phyloP scores from a whole-genome alignment of 2,329 filamentous ascomycete genomes.

The Penicillium sp. region DNA sequence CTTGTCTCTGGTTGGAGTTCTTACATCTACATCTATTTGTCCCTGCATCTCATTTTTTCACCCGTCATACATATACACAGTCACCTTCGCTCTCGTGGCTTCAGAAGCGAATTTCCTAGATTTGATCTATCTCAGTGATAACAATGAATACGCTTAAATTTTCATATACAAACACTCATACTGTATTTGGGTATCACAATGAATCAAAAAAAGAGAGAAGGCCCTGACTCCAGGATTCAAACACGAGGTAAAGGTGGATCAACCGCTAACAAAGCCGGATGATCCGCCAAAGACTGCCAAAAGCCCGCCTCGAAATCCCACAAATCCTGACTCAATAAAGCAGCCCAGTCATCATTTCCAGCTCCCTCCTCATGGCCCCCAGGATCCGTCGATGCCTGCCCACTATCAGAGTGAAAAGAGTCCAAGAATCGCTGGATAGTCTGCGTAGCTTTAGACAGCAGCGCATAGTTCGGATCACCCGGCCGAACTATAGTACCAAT shows the following conservation, averaged over 20 bases:
- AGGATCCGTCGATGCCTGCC: constrained; percentile 3
- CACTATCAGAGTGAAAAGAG: constrained; percentile 20
- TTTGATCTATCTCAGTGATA: not conserved
- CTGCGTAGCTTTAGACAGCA: constrained; percentile 26
- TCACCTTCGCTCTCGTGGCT: not conserved
- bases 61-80: constrained; percentile 15
- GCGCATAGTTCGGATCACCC: constrained; percentile 25
- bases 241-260: constrained; percentile 22
- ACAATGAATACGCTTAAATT: not conserved
- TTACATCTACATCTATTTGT: constrained; percentile 5
- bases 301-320: constrained; percentile 31
- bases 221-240: not conserved
- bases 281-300: constrained; percentile 29
- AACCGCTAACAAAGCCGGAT: constrained; percentile 24
- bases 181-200: not conserved
- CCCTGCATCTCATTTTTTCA: constrained; percentile 11
- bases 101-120: not conserved
- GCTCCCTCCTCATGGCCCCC: constrained; percentile 9
- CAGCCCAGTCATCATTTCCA: constrained; percentile 22
- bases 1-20: constrained; percentile 5
- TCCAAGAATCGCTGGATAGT: constrained; percentile 29
- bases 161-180: not conserved
- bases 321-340: constrained; percentile 21
- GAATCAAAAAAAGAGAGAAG: not conserved
- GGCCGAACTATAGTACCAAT: constrained; percentile 25